Conservation (phyloP, 306 rosid genomes). For the Echinosophora koreensis region DNA sequence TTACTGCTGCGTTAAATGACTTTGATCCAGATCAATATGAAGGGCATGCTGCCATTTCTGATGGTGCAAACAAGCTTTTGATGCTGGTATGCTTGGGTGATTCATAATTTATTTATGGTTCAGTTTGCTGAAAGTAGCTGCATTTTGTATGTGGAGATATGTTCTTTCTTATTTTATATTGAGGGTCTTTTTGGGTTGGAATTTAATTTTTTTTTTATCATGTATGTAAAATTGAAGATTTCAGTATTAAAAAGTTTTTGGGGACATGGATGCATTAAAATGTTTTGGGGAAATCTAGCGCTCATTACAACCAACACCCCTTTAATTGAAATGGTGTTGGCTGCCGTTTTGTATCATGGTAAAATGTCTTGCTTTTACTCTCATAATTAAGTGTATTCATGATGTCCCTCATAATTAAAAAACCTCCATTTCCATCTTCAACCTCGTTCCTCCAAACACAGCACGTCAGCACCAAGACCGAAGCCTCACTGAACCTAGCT, state of each 20-base stretch:
- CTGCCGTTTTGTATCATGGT: neutral
- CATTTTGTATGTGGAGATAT: conserved; percentile 31
- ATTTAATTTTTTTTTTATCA: conserved; percentile 7
- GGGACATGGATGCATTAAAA: neutral
- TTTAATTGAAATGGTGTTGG: neutral
- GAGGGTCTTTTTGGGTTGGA: neutral
- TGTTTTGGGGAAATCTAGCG: neutral
- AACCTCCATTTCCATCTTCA: neutral
- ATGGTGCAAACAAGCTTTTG: conserved; percentile 98
- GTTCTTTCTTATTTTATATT: conserved; percentile 33
- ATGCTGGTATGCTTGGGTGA: conserved; percentile 81
- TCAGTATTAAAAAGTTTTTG: neutral
- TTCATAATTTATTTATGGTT: conserved; percentile 13
- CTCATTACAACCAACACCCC: neutral
- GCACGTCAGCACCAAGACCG: neutral
- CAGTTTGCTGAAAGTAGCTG: conserved; percentile 25
- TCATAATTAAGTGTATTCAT: too few species aligned
- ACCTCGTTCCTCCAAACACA: neutral
- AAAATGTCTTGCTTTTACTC: neutral
- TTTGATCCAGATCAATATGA: conserved; percentile 95
- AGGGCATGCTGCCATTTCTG: conserved; percentile 96
- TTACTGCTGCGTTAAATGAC: conserved; percentile 91
- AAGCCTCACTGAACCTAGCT: neutral
- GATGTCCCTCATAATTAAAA: neutral
- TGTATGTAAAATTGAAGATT: conserved; percentile 1